Evolutionary conservation across 352 stramenopile genomes (phyloP).

Genomic region (Pythium rhizo-oryzae): DNA sequence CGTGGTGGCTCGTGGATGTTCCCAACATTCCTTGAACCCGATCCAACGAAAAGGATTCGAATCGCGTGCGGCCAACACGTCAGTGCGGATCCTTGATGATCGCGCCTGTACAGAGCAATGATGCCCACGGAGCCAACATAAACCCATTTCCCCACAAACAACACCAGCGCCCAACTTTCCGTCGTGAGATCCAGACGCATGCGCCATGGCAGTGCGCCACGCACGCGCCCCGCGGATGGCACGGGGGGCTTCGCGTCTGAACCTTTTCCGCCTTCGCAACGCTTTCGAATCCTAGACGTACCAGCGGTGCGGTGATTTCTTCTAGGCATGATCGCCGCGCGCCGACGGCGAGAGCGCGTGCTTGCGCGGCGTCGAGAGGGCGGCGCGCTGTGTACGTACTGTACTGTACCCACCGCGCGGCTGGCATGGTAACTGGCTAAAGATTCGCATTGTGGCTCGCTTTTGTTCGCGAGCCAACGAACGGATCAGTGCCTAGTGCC

Average conservation of each 20-base stretch:
- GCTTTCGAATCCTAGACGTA: background rate
- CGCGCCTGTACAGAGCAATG: too few species aligned
- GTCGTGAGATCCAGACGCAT: slow-evolving; percentile 1
- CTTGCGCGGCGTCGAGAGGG: too few species aligned
- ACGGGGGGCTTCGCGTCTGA: background rate
- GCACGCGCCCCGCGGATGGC: background rate
- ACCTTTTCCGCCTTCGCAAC: background rate
- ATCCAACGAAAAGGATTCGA: slow-evolving; percentile 19
- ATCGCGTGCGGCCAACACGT: background rate
- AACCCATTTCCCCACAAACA: too few species aligned
- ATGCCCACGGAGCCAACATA: too few species aligned
- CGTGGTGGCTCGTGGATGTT: background rate
- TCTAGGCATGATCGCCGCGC: background rate
- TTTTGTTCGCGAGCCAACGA: background rate
- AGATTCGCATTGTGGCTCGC: background rate
- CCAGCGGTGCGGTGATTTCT: background rate
- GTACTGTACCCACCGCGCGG: background rate
- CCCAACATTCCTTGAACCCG: slow-evolving; percentile 2
- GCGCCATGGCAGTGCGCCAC: background rate
- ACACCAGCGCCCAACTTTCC: background rate
- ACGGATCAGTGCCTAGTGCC: background rate
- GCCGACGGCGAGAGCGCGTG: background rate
- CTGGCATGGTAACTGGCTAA: slow-evolving; percentile 9
- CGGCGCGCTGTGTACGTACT: too few species aligned
- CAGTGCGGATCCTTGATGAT: background rate